phyloP scores from a whole-genome alignment of 2,329 filamentous ascomycete species.

The Furcasterigmium furcatum region DNA sequence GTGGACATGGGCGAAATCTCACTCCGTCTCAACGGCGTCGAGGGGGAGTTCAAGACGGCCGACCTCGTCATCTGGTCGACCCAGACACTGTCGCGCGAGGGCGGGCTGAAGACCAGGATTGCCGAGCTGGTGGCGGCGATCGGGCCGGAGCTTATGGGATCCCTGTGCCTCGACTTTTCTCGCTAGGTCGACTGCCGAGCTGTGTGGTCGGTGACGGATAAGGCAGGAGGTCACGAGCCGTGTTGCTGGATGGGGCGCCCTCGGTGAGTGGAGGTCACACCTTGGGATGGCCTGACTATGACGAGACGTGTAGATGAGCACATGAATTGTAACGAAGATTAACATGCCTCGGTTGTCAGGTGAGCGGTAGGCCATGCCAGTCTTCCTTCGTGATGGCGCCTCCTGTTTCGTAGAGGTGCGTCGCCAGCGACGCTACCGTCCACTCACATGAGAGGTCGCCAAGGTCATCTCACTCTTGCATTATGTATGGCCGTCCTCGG shows the following conservation, averaged over 20 bases:
- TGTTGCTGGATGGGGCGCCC: not conserved
- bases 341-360: too few relatives aligned
- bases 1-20: slow-evolving; percentile 58
- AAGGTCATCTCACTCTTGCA: too few relatives aligned
- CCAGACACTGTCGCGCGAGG: slow-evolving; percentile 36
- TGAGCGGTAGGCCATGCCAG: too few relatives aligned
- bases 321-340: too few relatives aligned
- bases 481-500: too few relatives aligned
- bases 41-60: slow-evolving; percentile 36
- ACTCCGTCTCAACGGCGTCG: slow-evolving; percentile 41
- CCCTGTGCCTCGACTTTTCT: slow-evolving; percentile 56
- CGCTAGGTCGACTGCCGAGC: slow-evolving; percentile 1
- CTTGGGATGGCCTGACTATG: not conserved
- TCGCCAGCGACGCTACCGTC: too few relatives aligned
- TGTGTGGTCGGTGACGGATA: not conserved
- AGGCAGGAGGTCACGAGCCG: not conserved
- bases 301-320: not conserved
- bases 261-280: not conserved
- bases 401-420: too few relatives aligned
- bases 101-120: slow-evolving; percentile 58
- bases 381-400: too few relatives aligned
- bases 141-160: slow-evolving; percentile 54
- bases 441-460: too few relatives aligned
- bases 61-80: slow-evolving; percentile 59
- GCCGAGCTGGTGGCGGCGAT: slow-evolving; percentile 66